A percentile compares a stretch with the other conserved stretches of the same genome.
These are phyloP conservation scores for Pelargonium nanum DNA, from an alignment of 345 rosid genomes.

Conservation along the genomic window DNA sequence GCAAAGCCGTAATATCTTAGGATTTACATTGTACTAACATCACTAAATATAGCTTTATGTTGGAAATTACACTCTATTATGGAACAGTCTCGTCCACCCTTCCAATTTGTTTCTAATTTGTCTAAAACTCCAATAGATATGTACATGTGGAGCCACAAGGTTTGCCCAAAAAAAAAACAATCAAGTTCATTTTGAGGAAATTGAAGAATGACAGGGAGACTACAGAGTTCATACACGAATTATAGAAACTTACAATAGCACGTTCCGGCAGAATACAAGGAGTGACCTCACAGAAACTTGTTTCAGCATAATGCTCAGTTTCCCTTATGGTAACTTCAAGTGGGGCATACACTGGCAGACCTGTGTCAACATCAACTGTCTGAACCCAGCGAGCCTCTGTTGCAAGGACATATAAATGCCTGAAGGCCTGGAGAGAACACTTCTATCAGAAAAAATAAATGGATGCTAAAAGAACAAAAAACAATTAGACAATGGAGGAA, in stretches of 20 bases:
- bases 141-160: too few relatives aligned
- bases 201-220: neutral
- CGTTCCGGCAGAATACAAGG: conserved; percentile 98
- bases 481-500: neutral
- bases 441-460: conserved; percentile 7
- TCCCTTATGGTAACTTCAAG: conserved; percentile 72
- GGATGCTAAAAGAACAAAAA: conserved; percentile 9
- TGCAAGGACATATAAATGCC: conserved; percentile 92
- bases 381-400: conserved; percentile 96
- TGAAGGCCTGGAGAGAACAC: conserved; percentile 61
- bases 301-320: conserved; percentile 78
- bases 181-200: too few relatives aligned
- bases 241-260: conserved; percentile 54
- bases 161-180: too few relatives aligned
- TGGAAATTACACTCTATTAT: too few relatives aligned
- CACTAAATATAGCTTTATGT: too few relatives aligned
- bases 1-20: too few relatives aligned
- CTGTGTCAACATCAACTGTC: conserved; percentile 92
- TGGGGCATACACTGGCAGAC: conserved; percentile 88
- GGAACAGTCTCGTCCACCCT: too few relatives aligned
- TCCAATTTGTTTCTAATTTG: too few relatives aligned
- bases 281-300: conserved; percentile 76
- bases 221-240: neutral
- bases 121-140: too few relatives aligned
- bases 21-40: too few relatives aligned